A percentile compares a stretch with the other conserved stretches of the same genome.
Conservation (phyloP, 345 rosid species). For the Eucalyptus erythrocorys region DNA sequence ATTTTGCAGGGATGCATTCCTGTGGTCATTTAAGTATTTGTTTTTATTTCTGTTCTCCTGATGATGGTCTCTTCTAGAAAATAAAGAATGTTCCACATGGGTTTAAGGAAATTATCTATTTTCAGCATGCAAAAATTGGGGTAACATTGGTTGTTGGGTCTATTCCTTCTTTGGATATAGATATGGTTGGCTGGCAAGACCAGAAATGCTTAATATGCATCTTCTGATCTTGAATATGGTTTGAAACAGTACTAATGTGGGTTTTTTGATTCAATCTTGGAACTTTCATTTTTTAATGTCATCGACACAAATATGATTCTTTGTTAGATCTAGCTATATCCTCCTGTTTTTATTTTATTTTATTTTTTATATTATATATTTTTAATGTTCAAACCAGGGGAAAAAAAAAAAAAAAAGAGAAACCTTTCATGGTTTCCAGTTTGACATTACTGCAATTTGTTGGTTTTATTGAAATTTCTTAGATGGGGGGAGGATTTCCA, state of each 20-base stretch:
- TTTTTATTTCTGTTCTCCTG: background rate
- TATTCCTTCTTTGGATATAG: background rate
- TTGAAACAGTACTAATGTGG: background rate
- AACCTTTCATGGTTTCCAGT: background rate
- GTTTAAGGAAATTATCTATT: background rate
- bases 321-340: background rate
- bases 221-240: background rate
- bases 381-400: background rate
- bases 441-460: background rate
- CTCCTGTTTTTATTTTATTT: background rate
- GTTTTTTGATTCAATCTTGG: background rate
- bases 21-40: conserved; percentile 78
- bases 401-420: background rate
- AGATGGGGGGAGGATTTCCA: background rate
- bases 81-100: background rate
- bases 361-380: background rate
- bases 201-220: background rate
- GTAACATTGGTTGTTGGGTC: background rate
- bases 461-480: background rate
- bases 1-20: conserved; percentile 95
- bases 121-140: background rate
- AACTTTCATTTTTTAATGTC: background rate
- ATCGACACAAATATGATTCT: background rate
- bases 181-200: background rate
- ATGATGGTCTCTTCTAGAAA: background rate